Evolutionary conservation across 495 filamentous ascomycete species (phyloP).

Genomic region (Aspergillus sparsus): DNA sequence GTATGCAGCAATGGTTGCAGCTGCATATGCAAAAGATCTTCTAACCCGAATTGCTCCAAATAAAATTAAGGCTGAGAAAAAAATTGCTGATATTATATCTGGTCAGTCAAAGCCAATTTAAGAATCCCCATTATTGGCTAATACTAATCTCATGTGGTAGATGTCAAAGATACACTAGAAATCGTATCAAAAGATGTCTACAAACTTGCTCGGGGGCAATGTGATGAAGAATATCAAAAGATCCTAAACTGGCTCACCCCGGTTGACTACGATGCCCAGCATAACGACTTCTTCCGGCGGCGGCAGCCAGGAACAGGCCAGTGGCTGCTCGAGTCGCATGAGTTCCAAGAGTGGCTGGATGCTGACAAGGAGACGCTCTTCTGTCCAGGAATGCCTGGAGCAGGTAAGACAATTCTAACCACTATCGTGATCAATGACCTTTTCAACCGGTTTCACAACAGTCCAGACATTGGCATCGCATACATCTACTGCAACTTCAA

Average conservation of each 20-base stretch:
- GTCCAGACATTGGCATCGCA: slow-evolving; percentile 30
- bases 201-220: no score
- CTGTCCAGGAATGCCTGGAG: slow-evolving; percentile 47
- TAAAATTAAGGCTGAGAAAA: not conserved
- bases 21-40: slow-evolving; percentile 35
- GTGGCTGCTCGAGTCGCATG: slow-evolving; percentile 44
- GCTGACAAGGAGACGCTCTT: slow-evolving; percentile 35
- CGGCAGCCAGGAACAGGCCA: slow-evolving; percentile 41
- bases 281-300: slow-evolving; percentile 17
- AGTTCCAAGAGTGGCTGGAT: slow-evolving; percentile 39
- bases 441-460: slow-evolving; percentile 11
- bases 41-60: slow-evolving; percentile 13
- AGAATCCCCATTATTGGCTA: no score
- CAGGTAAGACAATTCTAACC: slow-evolving; percentile 43
- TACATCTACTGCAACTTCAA: slow-evolving; percentile 41
- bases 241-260: slow-evolving; percentile 26
- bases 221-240: slow-evolving; percentile 3
- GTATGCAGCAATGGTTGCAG: slow-evolving; percentile 24
- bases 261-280: slow-evolving; percentile 21
- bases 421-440: slow-evolving; percentile 40
- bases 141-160: no score
- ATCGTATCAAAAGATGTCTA: no score
- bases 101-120: no score
- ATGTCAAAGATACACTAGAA: no score
- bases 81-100: no score